Percentiles rank a stretch among this genome's conserved stretches.
Evolutionary conservation across 1,284 basidiomycete genomes (phyloP).

Genomic region (Moesziomyces parantarcticus): DNA sequence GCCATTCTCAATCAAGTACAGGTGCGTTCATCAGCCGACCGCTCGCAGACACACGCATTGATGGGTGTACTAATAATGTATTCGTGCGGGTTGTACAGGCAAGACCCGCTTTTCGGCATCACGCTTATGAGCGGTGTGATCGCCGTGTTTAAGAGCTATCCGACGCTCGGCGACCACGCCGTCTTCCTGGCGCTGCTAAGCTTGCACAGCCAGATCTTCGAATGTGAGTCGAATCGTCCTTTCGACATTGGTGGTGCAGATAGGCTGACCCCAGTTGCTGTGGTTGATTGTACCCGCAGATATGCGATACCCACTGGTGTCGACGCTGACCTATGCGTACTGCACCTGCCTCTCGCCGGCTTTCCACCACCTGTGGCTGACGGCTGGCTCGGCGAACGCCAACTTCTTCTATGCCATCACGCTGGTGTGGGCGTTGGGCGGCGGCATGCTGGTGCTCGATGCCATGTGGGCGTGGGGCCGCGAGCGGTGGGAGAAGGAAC

Average conservation of each 20-base stretch:
- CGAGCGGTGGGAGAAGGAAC: constrained; percentile 57
- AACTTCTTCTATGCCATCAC: constrained; percentile 98
- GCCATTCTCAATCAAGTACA: constrained; percentile 87
- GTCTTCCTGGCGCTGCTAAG: constrained; percentile 83
- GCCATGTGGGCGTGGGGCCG: constrained; percentile 76
- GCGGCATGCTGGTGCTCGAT: constrained; percentile 84
- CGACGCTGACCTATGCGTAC: constrained; percentile 84
- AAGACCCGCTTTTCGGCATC: constrained; percentile 84
- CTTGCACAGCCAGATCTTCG: constrained; percentile 84
- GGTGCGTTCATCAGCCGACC: constrained; percentile 69
- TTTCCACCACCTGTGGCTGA: constrained; percentile 91
- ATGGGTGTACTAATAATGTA: neutral
- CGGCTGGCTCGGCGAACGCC: constrained; percentile 91
- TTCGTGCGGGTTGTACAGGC: constrained; percentile 70
- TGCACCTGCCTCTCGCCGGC: constrained; percentile 86
- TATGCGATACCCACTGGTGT: constrained; percentile 86
- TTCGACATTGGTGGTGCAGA: neutral
- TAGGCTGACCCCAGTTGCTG: constrained; percentile 28
- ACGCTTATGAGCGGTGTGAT: constrained; percentile 82
- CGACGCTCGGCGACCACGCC: constrained; percentile 86
- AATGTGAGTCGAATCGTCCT: constrained; percentile 73
- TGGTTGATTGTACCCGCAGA: constrained; percentile 72
- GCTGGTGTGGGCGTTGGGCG: constrained; percentile 88
- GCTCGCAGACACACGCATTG: neutral
- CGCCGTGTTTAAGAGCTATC: constrained; percentile 90